Conservation (phyloP, 257 asterid species). For the Lycium barbarum region DNA sequence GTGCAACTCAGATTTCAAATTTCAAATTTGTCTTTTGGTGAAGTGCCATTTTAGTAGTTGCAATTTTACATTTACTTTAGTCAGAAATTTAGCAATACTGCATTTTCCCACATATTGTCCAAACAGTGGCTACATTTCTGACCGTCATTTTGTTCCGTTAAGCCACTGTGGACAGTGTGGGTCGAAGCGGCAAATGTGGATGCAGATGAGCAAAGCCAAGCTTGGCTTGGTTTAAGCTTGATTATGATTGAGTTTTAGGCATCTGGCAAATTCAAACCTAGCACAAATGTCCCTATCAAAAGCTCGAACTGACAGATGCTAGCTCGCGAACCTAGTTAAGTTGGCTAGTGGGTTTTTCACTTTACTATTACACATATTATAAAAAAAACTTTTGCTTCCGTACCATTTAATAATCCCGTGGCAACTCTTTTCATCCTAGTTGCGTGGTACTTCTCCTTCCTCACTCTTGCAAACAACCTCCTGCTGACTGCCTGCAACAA, state of each 20-base stretch:
- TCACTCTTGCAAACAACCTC: background rate
- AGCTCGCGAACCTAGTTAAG: background rate
- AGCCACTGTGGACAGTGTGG: constrained; percentile 17
- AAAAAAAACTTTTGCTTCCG: background rate
- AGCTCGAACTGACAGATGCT: constrained; percentile 17
- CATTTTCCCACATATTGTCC: background rate
- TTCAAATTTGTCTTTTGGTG: constrained; percentile 16
- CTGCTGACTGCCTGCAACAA: constrained; percentile 11
- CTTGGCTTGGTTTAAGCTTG: constrained; percentile 12
- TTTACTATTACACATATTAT: background rate
- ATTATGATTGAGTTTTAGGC: constrained; percentile 1
- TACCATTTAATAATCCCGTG: background rate
- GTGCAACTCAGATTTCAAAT: background rate
- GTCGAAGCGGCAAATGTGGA: background rate
- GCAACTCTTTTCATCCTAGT: constrained; percentile 23
- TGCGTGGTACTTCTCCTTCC: constrained; percentile 21
- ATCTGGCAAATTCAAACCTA: background rate
- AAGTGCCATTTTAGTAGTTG: constrained; percentile 19
- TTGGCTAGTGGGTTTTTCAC: constrained; percentile 21
- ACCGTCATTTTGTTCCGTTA: background rate
- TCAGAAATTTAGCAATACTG: background rate
- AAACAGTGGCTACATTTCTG: background rate
- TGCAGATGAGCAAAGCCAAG: background rate
- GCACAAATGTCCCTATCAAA: constrained; percentile 6
- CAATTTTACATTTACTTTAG: background rate